These are phyloP conservation scores for Fusarium guadeloupense DNA, from an alignment of 2,329 filamentous ascomycete species.

Conservation along the genomic window DNA sequence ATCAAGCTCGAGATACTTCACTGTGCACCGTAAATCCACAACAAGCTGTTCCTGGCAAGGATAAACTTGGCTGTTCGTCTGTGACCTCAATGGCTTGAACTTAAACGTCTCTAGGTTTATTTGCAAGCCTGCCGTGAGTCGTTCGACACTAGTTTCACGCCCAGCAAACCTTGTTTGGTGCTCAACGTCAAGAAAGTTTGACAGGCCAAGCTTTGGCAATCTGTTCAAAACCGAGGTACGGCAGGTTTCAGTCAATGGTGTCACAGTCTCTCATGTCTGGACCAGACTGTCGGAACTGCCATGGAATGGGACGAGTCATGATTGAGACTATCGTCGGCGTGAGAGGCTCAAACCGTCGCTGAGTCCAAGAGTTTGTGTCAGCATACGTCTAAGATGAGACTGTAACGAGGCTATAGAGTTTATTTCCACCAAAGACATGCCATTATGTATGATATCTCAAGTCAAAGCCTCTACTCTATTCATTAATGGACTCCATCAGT, in stretches of 20 bases:
- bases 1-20: neutral
- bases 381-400: too few species aligned
- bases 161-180: neutral
- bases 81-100: neutral
- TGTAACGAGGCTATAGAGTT: too few species aligned
- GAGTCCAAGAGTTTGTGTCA: neutral
- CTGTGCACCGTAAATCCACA: neutral
- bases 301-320: constrained; percentile 21
- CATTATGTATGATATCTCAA: too few species aligned
- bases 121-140: neutral
- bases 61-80: neutral
- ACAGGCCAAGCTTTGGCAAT: neutral
- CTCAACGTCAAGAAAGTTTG: too few species aligned
- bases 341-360: neutral
- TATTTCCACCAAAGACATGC: too few species aligned
- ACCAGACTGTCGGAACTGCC: neutral
- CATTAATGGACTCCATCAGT: too few species aligned
- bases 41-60: neutral
- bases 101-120: neutral
- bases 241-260: neutral
- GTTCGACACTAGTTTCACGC: neutral
- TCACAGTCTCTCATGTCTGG: neutral
- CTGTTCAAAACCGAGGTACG: neutral
- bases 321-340: neutral
- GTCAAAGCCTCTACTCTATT: too few species aligned